Evolutionary conservation across 345 rosid species (phyloP).

Genomic region (Triadica sebifera): DNA sequence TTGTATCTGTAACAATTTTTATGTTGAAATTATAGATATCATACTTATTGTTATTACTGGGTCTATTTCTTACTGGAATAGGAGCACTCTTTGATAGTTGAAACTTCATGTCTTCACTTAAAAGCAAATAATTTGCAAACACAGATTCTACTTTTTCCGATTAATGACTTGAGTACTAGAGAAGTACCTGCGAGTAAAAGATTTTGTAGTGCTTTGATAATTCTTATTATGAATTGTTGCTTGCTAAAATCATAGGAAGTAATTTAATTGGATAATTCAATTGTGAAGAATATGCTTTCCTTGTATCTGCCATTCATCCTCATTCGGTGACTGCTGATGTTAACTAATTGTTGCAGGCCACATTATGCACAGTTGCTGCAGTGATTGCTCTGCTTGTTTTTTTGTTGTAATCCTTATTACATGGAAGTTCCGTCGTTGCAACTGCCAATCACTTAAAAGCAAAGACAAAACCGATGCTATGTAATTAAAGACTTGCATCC

Average conservation of each 20-base stretch:
- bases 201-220: not conserved
- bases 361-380: constrained; percentile 56
- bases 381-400: constrained; percentile 45
- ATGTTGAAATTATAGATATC: not conserved
- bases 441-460: not conserved
- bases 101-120: not conserved
- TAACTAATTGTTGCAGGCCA: constrained; percentile 59
- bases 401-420: constrained; percentile 35
- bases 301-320: not conserved
- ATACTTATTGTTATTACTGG: not conserved
- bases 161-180: not conserved
- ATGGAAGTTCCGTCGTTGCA: not conserved
- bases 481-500: constrained; percentile 8
- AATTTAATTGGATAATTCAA: not conserved
- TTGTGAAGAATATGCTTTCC: not conserved
- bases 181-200: not conserved
- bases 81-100: not conserved
- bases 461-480: not conserved
- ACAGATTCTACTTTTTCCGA: not conserved
- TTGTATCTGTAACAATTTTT: not conserved
- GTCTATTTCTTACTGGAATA: not conserved
- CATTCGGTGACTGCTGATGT: not conserved
- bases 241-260: not conserved
- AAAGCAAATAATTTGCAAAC: not conserved
- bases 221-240: not conserved